A percentile compares a stretch with the other conserved stretches of the same genome.
phyloP scores from a whole-genome alignment of 2,329 filamentous ascomycete species.

The Monilinia fructicola region DNA sequence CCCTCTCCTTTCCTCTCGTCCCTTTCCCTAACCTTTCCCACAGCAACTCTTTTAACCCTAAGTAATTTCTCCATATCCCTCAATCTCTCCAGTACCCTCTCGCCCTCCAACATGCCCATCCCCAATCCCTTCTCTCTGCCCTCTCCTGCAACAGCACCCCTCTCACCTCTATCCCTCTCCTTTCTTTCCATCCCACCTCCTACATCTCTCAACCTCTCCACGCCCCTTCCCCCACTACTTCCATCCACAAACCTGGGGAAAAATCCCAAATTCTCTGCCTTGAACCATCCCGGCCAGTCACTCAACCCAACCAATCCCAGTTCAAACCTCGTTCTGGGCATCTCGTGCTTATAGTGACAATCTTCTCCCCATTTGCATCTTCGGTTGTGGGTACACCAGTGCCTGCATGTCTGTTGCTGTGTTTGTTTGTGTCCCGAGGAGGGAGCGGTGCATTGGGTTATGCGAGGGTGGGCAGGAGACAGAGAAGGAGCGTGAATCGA shows the following conservation, averaged over 20 bases:
- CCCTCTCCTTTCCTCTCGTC: background rate
- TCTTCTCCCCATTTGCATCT: constrained; percentile 47
- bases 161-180: constrained; percentile 23
- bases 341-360: constrained; percentile 49
- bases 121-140: constrained; percentile 10
- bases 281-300: constrained; percentile 48
- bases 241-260: constrained; percentile 6
- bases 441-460: background rate
- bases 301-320: constrained; percentile 47
- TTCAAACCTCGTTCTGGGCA: constrained; percentile 47
- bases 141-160: background rate
- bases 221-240: background rate
- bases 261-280: constrained; percentile 31
- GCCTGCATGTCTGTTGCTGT: constrained; percentile 41
- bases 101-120: background rate
- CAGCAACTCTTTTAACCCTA: background rate
- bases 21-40: background rate
- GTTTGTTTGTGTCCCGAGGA: background rate
- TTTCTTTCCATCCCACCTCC: constrained; percentile 8
- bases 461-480: background rate
- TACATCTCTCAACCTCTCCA: constrained; percentile 11
- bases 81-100: constrained; percentile 18
- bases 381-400: constrained; percentile 50
- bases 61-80: constrained; percentile 26
- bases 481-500: background rate